Evolutionary conservation across 345 rosid species (phyloP).

Genomic region (Orychophragmus violaceus): DNA sequence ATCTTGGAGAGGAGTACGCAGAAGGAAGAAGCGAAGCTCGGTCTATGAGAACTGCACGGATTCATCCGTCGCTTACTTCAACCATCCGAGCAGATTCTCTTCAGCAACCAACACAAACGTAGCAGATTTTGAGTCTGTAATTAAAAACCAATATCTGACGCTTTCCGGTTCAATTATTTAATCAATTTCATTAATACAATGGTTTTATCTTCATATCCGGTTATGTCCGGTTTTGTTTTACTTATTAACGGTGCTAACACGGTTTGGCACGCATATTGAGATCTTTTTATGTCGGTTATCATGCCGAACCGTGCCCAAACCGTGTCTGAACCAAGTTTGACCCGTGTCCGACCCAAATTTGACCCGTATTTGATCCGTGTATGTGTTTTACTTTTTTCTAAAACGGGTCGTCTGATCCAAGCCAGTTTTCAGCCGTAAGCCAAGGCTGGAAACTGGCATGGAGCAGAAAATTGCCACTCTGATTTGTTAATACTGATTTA

Average conservation of each 20-base stretch:
- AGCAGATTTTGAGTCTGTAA: neutral
- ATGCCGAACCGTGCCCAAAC: no score
- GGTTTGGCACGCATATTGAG: no score
- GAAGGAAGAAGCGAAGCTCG: neutral
- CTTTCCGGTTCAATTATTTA: neutral
- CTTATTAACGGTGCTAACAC: neutral
- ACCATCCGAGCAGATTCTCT: slow-evolving; percentile 61
- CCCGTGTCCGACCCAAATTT: no score
- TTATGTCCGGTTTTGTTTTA: neutral
- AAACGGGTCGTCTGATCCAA: no score
- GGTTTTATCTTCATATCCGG: neutral
- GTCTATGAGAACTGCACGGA: slow-evolving; percentile 55
- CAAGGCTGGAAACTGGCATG: no score
- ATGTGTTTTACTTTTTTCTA: no score
- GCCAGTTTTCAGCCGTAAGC: no score
- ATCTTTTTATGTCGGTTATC: no score
- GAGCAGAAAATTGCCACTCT: no score
- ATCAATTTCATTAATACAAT: neutral
- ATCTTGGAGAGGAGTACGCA: slow-evolving; percentile 49
- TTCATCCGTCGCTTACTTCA: slow-evolving; percentile 90
- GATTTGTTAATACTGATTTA: no score
- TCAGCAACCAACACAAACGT: slow-evolving; percentile 30
- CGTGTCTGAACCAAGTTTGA: no score
- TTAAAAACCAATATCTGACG: slow-evolving; percentile 1
- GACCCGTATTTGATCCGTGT: no score